Evolutionary conservation across 345 rosid species (phyloP).

Genomic region (Punica granatum): DNA sequence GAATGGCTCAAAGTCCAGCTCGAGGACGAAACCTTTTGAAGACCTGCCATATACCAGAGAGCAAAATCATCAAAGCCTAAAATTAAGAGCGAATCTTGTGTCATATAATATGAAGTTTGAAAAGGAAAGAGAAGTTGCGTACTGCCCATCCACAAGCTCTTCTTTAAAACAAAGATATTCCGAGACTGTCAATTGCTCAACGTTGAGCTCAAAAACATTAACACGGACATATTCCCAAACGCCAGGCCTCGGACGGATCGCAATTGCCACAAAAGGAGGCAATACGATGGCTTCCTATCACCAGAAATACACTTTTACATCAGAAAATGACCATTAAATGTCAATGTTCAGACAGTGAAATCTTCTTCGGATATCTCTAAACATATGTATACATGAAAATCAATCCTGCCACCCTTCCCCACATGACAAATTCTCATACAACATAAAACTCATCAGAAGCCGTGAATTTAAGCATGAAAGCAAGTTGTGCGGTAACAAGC

Average conservation of each 20-base stretch:
- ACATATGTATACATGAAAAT: neutral
- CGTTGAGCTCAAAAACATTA: constrained; percentile 70
- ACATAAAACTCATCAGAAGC: neutral
- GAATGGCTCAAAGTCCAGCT: constrained; percentile 97
- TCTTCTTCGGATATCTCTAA: neutral
- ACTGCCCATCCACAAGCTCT: constrained; percentile 76
- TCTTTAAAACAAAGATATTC: constrained; percentile 91
- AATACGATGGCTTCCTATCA: constrained; percentile 84
- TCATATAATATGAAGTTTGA: neutral
- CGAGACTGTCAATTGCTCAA: constrained; percentile 70
- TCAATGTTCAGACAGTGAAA: no score
- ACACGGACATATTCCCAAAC: constrained; percentile 99
- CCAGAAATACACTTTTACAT: neutral
- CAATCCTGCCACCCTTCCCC: neutral
- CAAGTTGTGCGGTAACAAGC: neutral
- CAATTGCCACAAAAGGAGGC: constrained; percentile 90
- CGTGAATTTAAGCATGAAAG: neutral
- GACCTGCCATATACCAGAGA: constrained; percentile 18
- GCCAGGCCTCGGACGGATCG: constrained; percentile 96
- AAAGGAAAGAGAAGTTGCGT: constrained; percentile 18
- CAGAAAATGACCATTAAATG: neutral
- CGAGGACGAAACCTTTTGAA: constrained; percentile 50
- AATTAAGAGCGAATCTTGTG: neutral
- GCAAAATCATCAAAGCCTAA: neutral
- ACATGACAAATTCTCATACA: neutral